Evolutionary conservation across 176 grass and related monocot genomes (phyloP).

Genomic region (Cenchrus fungigraminus): DNA sequence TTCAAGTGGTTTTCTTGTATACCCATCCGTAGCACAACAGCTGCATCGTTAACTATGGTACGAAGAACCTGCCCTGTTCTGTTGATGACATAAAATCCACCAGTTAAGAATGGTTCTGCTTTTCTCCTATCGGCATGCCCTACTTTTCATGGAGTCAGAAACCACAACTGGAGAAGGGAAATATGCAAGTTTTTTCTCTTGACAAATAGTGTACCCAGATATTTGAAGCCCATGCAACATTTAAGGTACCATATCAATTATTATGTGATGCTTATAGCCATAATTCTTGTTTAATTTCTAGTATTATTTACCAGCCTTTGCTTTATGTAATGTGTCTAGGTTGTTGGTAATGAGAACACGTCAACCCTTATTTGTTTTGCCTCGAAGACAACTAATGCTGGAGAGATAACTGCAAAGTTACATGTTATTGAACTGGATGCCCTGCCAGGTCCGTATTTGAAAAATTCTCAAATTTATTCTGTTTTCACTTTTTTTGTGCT

Average conservation of each 20-base stretch:
- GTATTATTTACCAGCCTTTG: not conserved
- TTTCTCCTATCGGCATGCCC: not conserved
- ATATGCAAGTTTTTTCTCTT: constrained; percentile 98
- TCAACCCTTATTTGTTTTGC: constrained; percentile 95
- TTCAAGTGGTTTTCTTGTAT: too few relatives aligned
- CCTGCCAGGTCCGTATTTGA: constrained; percentile 69
- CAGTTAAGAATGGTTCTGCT: too few relatives aligned
- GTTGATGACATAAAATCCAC: too few relatives aligned
- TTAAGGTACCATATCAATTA: constrained; percentile 62
- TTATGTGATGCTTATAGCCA: not conserved
- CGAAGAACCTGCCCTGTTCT: too few relatives aligned
- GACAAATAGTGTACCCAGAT: constrained; percentile 96
- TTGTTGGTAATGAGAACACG: constrained; percentile 88
- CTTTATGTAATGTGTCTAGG: constrained; percentile 45
- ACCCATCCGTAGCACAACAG: too few relatives aligned
- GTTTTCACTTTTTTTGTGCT: not conserved
- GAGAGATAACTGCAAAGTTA: constrained; percentile 65
- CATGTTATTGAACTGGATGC: constrained; percentile 30
- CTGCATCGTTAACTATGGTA: too few relatives aligned
- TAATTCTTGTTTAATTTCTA: constrained; percentile 25
- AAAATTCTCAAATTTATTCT: not conserved
- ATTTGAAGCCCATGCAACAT: constrained; percentile 96
- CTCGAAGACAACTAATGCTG: constrained; percentile 88
- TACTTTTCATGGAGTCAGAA: constrained; percentile 58
- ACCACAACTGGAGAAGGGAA: constrained; percentile 95